Percentiles rank a stretch among this genome's conserved stretches.
These are phyloP conservation scores for Mimosa pudica DNA, from an alignment of 306 rosid species.

Conservation along the genomic window DNA sequence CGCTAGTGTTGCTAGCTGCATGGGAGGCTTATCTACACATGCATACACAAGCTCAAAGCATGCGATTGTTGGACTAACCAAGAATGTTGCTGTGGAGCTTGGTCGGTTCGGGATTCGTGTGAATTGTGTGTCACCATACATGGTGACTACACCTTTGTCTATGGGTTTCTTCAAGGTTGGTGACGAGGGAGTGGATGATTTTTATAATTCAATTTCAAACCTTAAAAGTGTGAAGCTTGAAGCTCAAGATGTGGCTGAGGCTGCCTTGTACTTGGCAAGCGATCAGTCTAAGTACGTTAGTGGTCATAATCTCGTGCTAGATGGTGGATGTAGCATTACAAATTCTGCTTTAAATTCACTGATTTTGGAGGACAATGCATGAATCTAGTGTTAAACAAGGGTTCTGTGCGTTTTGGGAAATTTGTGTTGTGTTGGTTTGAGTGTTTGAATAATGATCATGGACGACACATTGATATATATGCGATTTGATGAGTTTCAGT, in stretches of 20 bases:
- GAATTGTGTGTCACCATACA: not conserved
- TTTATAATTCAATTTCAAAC: not conserved
- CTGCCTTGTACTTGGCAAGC: slow-evolving; percentile 48
- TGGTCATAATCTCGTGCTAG: slow-evolving; percentile 51
- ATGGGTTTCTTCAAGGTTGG: not conserved
- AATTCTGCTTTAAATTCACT: slow-evolving; percentile 21
- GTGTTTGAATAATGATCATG: not conserved
- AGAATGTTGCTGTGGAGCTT: slow-evolving; percentile 49
- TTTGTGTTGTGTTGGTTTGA: not conserved
- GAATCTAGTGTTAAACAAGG: too few relatives aligned
- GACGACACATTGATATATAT: not conserved
- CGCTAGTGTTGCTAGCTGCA: slow-evolving; percentile 22
- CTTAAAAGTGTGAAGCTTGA: not conserved
- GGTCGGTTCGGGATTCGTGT: slow-evolving; percentile 24
- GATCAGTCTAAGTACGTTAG: slow-evolving; percentile 57
- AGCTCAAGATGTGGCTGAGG: not conserved
- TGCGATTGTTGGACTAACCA: slow-evolving; percentile 45
- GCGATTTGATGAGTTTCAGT: not conserved
- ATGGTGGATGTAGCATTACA: slow-evolving; percentile 47
- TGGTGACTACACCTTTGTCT: not conserved
- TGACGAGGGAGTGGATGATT: not conserved
- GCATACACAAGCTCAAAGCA: slow-evolving; percentile 52
- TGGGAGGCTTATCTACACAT: slow-evolving; percentile 34
- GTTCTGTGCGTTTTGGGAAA: not conserved
- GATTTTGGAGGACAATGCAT: not conserved